Percentiles rank a stretch among this genome's conserved stretches.
Evolutionary conservation across 805 yeast genomes (phyloP).

Genomic region (Candida argentea): DNA sequence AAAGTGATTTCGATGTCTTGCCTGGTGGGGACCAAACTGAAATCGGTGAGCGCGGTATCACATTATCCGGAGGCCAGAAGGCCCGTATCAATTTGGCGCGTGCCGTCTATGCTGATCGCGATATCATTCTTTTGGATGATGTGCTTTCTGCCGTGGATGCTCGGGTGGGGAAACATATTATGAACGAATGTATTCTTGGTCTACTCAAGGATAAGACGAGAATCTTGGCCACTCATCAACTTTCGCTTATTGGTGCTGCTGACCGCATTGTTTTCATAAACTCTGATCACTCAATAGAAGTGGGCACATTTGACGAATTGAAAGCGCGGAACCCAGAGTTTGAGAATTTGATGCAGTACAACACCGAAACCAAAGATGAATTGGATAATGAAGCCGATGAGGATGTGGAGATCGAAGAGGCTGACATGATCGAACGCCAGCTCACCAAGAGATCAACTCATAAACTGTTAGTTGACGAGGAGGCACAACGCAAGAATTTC

Average conservation of each 20-base stretch:
- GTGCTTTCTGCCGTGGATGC: slow-evolving; percentile 83
- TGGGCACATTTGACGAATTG: slow-evolving; percentile 54
- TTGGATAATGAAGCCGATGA: slow-evolving; percentile 7
- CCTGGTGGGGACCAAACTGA: slow-evolving; percentile 73
- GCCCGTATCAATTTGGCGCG: slow-evolving; percentile 74
- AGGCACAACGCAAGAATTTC: slow-evolving; percentile 21
- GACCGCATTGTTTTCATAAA: slow-evolving; percentile 60
- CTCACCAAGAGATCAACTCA: slow-evolving; percentile 3
- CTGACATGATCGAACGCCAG: slow-evolving; percentile 6
- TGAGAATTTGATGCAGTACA: slow-evolving; percentile 28
- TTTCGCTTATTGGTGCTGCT: slow-evolving; percentile 59
- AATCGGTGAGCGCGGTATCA: slow-evolving; percentile 80
- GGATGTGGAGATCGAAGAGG: slow-evolving; percentile 4
- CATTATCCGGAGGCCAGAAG: slow-evolving; percentile 85
- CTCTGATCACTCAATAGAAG: slow-evolving; percentile 49
- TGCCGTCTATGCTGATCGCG: slow-evolving; percentile 62
- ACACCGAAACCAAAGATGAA: slow-evolving; percentile 14
- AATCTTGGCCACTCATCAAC: slow-evolving; percentile 75
- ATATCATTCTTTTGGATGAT: slow-evolving; percentile 65
- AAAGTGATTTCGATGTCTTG: slow-evolving; percentile 51
- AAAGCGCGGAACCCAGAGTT: slow-evolving; percentile 25
- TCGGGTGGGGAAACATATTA: slow-evolving; percentile 72
- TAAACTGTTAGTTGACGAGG: slow-evolving; percentile 16
- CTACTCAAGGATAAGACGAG: slow-evolving; percentile 51
- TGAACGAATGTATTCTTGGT: slow-evolving; percentile 59